Conservation (phyloP, 805 yeast species). For the Metschnikowia lachancei region DNA sequence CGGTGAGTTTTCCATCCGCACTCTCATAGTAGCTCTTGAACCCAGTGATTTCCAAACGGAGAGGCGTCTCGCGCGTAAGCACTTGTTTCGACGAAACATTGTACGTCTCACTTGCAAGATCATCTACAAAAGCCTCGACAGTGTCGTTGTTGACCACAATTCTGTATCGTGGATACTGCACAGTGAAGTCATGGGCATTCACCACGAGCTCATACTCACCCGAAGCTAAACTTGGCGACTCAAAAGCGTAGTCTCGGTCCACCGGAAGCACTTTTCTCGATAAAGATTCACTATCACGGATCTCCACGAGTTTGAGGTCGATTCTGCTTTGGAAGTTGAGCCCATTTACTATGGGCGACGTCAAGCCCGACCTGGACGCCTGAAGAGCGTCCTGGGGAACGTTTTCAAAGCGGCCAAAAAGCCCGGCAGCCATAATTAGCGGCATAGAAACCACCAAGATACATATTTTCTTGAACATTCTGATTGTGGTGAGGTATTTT, state of each 20-base stretch:
- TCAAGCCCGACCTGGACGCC: slow-evolving; percentile 8
- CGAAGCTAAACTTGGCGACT: slow-evolving; percentile 20
- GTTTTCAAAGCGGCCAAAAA: slow-evolving; percentile 27
- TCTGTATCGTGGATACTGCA: slow-evolving; percentile 26
- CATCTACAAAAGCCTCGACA: slow-evolving; percentile 26
- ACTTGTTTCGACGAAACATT: slow-evolving; percentile 21
- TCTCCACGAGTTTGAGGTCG: slow-evolving; percentile 23
- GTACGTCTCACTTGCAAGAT: slow-evolving; percentile 16
- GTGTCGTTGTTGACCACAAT: slow-evolving; percentile 24
- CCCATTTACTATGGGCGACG: slow-evolving; percentile 31
- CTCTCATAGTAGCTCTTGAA: slow-evolving; percentile 36
- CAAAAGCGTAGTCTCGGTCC: slow-evolving; percentile 27
- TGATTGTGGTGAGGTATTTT: neutral
- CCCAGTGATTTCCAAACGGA: slow-evolving; percentile 22
- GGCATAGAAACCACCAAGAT: neutral
- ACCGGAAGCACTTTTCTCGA: slow-evolving; percentile 17
- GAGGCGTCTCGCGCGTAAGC: slow-evolving; percentile 20
- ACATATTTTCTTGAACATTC: neutral
- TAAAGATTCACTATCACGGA: neutral
- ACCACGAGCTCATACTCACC: slow-evolving; percentile 38
- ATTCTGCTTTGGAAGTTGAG: slow-evolving; percentile 34
- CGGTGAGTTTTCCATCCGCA: slow-evolving; percentile 28
- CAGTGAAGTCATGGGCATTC: slow-evolving; percentile 36
- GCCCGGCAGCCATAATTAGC: slow-evolving; percentile 10
- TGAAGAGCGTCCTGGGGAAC: slow-evolving; percentile 26